Base-by-base conservation (phyloP, 2,329 filamentous ascomycete species). In the Fusarium tricinctum region DNA sequence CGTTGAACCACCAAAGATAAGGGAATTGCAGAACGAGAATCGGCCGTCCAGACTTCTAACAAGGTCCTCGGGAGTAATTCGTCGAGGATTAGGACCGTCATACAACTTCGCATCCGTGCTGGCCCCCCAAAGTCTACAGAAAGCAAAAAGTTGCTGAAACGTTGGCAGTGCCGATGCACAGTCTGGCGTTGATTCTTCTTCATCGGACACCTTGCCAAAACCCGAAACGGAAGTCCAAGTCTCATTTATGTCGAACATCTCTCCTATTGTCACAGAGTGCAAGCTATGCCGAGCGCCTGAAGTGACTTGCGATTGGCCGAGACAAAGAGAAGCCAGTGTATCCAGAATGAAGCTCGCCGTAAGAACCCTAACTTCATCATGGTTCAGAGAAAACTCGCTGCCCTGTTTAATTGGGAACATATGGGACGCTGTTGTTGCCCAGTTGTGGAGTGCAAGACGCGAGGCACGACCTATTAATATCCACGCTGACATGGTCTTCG, bases 271-370 rank as follows among this genome's bases (percentile, higher is more conserved):
- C 6, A 72, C 66, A 6, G 63, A 66, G 4, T 69, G 69, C 22
- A 73, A 42, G 1, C 48, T 66, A 35, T 70, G 56, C 17, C 64
- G 61, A 30, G 71, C 60, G 9, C 72, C 69, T 1, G 65, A 61
- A 6, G 72, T 71, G 39, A 68, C 63, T 44, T 74, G 70, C 5
- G 64, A 64, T 13, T 74, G 81, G n/a, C 82, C 78, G 5, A 88
- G 78, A 10, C 84, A 80, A 19, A 85, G 75, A 10, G 86, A 84
- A 15, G 89, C 75, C 22, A 89, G 76, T 15, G 85, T 87, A 52
- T 92, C 90, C 2, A 92, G 76, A 7, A 90, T 80, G 58, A 89
- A 88, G 63, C 89, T 91, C 6, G 86, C 88, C 22, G 88, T 82
- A 44, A 78, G 65, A 51, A 76, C 69, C 61, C 76, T 66, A 6